Evolutionary conservation across 75 land plant genomes (phyloP).

Genomic region (Cunninghamia lanceolata): DNA sequence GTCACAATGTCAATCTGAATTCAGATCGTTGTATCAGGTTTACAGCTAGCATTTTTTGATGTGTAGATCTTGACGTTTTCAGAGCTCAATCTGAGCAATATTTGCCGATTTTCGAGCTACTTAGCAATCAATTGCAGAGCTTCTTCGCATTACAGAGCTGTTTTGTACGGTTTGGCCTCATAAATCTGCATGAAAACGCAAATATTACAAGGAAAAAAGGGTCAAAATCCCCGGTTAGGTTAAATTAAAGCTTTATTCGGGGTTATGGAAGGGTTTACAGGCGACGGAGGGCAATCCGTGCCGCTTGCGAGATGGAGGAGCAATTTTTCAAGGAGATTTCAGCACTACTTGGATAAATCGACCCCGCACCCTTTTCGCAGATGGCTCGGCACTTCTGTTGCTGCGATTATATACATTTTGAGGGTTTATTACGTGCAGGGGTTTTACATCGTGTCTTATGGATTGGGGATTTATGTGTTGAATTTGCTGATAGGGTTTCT

Average conservation of each 20-base stretch:
- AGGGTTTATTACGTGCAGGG: constrained; percentile 64
- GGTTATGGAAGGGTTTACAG: constrained; percentile 38
- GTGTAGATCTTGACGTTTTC: background rate
- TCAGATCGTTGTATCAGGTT: background rate
- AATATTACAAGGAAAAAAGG: background rate
- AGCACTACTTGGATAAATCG: constrained; percentile 56
- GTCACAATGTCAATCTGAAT: background rate
- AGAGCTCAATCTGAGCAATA: background rate
- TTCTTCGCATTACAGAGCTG: background rate
- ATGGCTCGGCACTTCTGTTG: constrained; percentile 48
- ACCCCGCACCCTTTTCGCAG: constrained; percentile 50
- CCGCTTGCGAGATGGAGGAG: constrained; percentile 44
- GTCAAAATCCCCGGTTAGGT: background rate
- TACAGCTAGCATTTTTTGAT: too few relatives aligned
- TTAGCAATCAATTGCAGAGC: background rate
- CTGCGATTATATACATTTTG: constrained; percentile 42
- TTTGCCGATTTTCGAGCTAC: background rate
- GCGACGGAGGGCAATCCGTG: constrained; percentile 22
- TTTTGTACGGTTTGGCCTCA: background rate
- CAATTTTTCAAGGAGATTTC: constrained; percentile 47
- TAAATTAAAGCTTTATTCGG: background rate
- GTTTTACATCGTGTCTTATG: constrained; percentile 64
- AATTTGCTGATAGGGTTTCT: constrained; percentile 73
- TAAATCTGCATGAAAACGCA: background rate
- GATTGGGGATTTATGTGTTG: constrained; percentile 61